phyloP scores from a whole-genome alignment of 768 basidiomycete genomes.

The Tylopilus vinaceipallidus region DNA sequence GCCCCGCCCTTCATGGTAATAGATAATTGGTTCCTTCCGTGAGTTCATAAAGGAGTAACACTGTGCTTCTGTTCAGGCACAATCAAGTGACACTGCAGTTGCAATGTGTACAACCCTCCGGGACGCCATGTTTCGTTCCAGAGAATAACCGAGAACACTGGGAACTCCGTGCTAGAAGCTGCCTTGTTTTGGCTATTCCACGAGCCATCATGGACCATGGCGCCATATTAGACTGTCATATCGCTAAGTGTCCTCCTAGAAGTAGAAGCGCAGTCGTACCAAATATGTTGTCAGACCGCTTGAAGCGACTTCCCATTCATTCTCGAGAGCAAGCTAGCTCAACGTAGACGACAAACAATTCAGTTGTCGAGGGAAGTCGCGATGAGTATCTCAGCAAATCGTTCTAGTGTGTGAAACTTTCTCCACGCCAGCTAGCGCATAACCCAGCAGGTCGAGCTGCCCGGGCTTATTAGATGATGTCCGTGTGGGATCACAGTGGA shows the following conservation, averaged over 20 bases:
- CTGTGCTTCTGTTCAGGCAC: background rate
- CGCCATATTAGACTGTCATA: background rate
- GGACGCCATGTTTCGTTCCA: background rate
- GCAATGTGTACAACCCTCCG: background rate
- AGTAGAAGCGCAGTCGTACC: background rate
- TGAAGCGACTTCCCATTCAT: background rate
- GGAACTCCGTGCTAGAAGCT: background rate
- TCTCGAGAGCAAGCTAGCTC: background rate
- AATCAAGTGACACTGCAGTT: background rate
- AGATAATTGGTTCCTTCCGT: background rate
- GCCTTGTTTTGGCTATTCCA: background rate
- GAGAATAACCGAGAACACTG: background rate
- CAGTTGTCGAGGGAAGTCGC: background rate
- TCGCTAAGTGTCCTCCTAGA: background rate
- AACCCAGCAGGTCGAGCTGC: background rate
- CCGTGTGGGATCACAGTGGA: background rate
- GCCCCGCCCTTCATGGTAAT: too few species aligned
- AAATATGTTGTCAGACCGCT: too few species aligned
- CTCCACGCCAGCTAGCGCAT: background rate
- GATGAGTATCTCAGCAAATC: background rate
- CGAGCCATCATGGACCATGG: background rate
- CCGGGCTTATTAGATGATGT: background rate
- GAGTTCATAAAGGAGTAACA: background rate
- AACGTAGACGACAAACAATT: background rate
- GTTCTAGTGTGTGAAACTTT: background rate